A percentile compares a stretch with the other conserved stretches of the same genome.
Conservation (phyloP, 176 grass and related monocot species). For the Rhipidocladum racemiflorum region DNA sequence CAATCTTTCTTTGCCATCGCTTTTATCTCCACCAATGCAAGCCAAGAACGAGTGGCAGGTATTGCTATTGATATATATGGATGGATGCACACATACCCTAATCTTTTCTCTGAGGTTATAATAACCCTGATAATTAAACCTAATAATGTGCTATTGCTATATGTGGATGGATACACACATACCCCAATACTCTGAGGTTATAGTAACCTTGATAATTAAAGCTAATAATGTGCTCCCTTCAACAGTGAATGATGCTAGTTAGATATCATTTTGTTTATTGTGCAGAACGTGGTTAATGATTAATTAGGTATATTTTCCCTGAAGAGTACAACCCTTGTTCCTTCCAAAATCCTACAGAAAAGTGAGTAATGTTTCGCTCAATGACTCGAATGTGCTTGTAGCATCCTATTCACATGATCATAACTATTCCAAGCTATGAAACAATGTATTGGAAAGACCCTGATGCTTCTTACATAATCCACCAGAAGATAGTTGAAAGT, state of each 20-base stretch:
- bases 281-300: background rate
- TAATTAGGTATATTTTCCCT: background rate
- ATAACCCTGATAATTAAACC: no score
- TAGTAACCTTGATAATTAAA: background rate
- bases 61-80: background rate
- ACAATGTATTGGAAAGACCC: conserved; percentile 52
- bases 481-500: conserved; percentile 35
- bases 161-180: no score
- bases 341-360: background rate
- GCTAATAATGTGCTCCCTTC: background rate
- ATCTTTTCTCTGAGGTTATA: no score
- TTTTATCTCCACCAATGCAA: conserved; percentile 70
- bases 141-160: no score
- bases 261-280: background rate
- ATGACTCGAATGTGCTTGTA: background rate
- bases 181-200: no score
- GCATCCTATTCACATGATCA: background rate
- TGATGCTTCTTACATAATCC: conserved; percentile 54
- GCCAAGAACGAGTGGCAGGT: conserved; percentile 59
- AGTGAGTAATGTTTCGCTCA: background rate
- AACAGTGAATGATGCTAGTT: background rate
- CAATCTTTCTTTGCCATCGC: conserved; percentile 64
- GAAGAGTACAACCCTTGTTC: background rate
- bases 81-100: background rate
- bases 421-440: conserved; percentile 26